Evolutionary conservation across 305 asterid species (phyloP).

Genomic region (Euphrasia arctica): DNA sequence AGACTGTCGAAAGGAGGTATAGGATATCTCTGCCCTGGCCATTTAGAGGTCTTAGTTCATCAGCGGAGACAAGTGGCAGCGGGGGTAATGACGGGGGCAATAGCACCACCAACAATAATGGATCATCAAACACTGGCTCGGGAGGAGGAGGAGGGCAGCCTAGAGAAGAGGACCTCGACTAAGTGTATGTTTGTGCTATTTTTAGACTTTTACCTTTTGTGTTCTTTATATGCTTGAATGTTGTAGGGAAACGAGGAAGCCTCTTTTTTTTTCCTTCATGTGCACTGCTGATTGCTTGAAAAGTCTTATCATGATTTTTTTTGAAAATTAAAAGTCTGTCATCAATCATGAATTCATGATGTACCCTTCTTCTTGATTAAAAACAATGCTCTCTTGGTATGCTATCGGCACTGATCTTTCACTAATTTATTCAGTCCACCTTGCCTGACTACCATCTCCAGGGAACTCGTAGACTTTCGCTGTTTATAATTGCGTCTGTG

Average conservation of each 20-base stretch:
- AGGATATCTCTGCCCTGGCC: constrained; percentile 61
- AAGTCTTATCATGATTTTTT: constrained; percentile 7
- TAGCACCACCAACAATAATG: constrained; percentile 19
- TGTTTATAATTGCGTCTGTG: too few species aligned
- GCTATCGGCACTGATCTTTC: background rate
- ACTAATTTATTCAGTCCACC: background rate
- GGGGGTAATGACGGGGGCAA: constrained; percentile 34
- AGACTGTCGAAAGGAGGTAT: constrained; percentile 48
- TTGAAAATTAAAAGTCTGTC: too few species aligned
- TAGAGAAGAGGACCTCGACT: constrained; percentile 41
- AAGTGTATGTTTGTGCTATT: constrained; percentile 24
- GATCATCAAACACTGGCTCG: constrained; percentile 33
- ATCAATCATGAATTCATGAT: background rate
- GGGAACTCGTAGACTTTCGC: too few species aligned
- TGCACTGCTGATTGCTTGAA: constrained; percentile 19
- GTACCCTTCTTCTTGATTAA: background rate
- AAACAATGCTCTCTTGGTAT: constrained; percentile 12
- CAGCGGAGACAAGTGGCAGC: constrained; percentile 54
- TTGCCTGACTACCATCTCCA: too few species aligned
- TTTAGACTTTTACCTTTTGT: background rate
- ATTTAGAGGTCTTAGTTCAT: constrained; percentile 49
- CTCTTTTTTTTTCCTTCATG: background rate
- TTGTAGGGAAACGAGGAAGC: constrained; percentile 9
- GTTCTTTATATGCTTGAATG: constrained; percentile 16
- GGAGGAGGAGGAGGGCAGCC: constrained; percentile 39